Conservation (phyloP, 805 yeast genomes). For the Maudiozyma barnettii region DNA sequence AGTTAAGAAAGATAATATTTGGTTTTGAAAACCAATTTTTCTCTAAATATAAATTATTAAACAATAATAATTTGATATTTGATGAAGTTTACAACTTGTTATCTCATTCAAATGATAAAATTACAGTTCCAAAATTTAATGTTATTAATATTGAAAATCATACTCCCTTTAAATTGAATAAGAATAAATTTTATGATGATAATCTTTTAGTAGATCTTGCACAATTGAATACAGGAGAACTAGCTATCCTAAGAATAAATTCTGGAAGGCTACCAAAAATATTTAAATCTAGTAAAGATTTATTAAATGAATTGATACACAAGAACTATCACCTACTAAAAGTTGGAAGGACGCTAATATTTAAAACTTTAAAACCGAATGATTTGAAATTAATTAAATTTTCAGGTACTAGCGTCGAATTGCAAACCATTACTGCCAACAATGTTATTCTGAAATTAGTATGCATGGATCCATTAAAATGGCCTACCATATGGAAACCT, state of each 20-base stretch:
- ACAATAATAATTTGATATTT: slow-evolving; percentile 10
- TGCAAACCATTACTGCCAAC: slow-evolving; percentile 19
- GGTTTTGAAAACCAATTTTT: slow-evolving; percentile 5
- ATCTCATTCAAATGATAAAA: slow-evolving; percentile 12
- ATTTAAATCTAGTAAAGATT: slow-evolving; percentile 3
- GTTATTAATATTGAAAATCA: slow-evolving; percentile 11
- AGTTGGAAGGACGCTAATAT: slow-evolving; percentile 21
- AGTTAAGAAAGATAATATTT: not conserved
- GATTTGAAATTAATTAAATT: slow-evolving; percentile 14
- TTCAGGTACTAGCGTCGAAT: slow-evolving; percentile 7
- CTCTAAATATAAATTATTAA: slow-evolving; percentile 6
- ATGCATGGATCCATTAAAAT: slow-evolving; percentile 17
- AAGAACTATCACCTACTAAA: slow-evolving; percentile 10
- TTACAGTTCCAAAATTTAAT: slow-evolving; percentile 14
- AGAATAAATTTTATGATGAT: slow-evolving; percentile 11
- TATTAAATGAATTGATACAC: slow-evolving; percentile 9
- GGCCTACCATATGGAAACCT: slow-evolving; percentile 22
- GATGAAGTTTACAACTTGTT: slow-evolving; percentile 20
- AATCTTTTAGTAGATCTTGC: slow-evolving; percentile 18
- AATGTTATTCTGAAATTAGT: slow-evolving; percentile 11
- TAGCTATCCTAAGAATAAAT: slow-evolving; percentile 22
- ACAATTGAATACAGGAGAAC: slow-evolving; percentile 18
- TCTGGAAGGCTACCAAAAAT: slow-evolving; percentile 11
- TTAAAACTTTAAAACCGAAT: slow-evolving; percentile 17
- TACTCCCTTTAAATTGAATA: slow-evolving; percentile 15